Base-by-base conservation (phyloP, 495 filamentous ascomycete genomes). In the Trichocladium uniseriatum region DNA sequence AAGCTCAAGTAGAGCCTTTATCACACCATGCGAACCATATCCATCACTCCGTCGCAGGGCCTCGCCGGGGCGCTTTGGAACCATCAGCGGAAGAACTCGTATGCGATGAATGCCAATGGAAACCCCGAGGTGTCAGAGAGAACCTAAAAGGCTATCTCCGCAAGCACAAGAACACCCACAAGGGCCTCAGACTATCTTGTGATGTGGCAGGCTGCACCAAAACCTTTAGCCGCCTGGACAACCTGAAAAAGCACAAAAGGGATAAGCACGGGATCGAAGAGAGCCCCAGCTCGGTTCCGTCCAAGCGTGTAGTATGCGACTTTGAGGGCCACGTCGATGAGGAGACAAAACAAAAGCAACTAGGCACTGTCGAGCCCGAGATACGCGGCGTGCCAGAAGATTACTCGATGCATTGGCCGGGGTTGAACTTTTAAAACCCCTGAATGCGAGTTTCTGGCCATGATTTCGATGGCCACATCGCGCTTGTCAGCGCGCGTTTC, bases 221-320 rank as follows among this genome's bases (percentile, higher is more conserved):
- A 47, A 63, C 51, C 7, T 73, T 73, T 49, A 71, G 67, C 24
- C 61, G 70, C 6, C 56, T 62, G 6, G 70, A 73, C 41, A 73
- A 73, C 43, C 57, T 71, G 8, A 66, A 68, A 31, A 65, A 67
- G 15, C 70, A 73, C 43, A 60, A 59, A 19, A 62, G 58, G 49
- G 70, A 67, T 13, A 67, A 67, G 49, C 64, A 67, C 38, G 57
- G 59, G 13, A 61, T 66, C 37, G 64, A 67, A 10, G 64, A 65
- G 14, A 28, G 41, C 1, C 51, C 38, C 28, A 51, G 51, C 15
- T 28, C 54, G 43, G 15, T 55, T 39, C 53, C 57, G 6, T 41
- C 49, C n/a, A 64, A 62, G 32, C 49, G 54, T 18, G 47, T 50
- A 8, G 51, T 49, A 9, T 51, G 47, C 22, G 49, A 57, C 13